Percentiles rank a stretch among this genome's conserved stretches.
Evolutionary conservation across 371 early-diverging fungal species (phyloP).

Genomic region (Rhizomucor miehei): DNA sequence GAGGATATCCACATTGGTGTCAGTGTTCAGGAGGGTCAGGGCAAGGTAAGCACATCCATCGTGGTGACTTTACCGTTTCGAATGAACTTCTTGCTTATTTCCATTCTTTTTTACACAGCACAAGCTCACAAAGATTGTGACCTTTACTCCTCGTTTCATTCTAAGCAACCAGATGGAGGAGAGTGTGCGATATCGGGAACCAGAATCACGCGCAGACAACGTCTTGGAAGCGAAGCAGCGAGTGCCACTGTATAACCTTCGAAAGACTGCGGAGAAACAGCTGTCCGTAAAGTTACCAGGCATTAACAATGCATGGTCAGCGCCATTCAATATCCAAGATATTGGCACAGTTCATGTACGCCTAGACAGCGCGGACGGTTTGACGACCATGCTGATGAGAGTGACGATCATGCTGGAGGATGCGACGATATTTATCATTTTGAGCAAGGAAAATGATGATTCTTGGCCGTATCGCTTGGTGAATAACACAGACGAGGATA

Average conservation of each 20-base stretch:
- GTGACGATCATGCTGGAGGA: constrained; percentile 78
- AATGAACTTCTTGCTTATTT: not conserved
- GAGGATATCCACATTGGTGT: constrained; percentile 83
- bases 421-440: constrained; percentile 86
- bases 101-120: constrained; percentile 19
- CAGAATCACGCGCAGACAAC: constrained; percentile 51
- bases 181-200: constrained; percentile 75
- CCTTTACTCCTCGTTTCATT: constrained; percentile 90
- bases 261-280: constrained; percentile 58
- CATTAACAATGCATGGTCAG: constrained; percentile 81
- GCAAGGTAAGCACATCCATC: constrained; percentile 49
- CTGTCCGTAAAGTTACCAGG: constrained; percentile 73
- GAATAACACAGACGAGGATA: constrained; percentile 78
- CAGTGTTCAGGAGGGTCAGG: constrained; percentile 75
- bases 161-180: constrained; percentile 78
- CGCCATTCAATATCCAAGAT: constrained; percentile 85
- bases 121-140: constrained; percentile 82
- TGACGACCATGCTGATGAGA: constrained; percentile 66
- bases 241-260: constrained; percentile 69
- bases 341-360: constrained; percentile 85
- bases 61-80: not conserved
- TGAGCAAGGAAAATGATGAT: constrained; percentile 67
- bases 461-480: constrained; percentile 93
- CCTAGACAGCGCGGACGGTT: constrained; percentile 53
- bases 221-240: constrained; percentile 57